Evolutionary conservation across 163 green algal genomes (phyloP).

Genomic region (Chlamydomonas reinhardtii): DNA sequence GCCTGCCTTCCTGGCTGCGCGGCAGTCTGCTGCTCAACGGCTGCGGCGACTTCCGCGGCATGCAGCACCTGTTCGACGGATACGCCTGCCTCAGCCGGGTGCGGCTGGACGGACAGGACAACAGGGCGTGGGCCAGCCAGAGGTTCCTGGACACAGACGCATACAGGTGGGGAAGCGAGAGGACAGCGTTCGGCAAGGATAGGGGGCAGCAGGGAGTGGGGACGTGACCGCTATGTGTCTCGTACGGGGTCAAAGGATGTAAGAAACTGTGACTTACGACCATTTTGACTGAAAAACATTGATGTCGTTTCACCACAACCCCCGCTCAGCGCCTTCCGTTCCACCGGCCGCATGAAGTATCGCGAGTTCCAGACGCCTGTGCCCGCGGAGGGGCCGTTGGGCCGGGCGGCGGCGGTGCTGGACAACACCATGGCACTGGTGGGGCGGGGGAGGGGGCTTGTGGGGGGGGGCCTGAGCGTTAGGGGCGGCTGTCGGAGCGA

Average conservation of each 20-base stretch:
- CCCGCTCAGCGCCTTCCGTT: slow-evolving; percentile 48
- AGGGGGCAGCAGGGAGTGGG: too few species aligned
- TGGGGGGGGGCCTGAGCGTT: not conserved
- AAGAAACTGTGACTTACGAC: too few species aligned
- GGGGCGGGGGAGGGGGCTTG: not conserved
- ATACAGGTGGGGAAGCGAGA: slow-evolving; percentile 51
- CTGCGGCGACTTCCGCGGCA: slow-evolving; percentile 44
- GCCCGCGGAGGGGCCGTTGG: not conserved
- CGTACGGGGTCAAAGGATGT: too few species aligned
- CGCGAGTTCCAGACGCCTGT: slow-evolving; percentile 55
- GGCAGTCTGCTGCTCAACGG: slow-evolving; percentile 66
- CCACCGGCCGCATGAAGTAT: slow-evolving; percentile 48
- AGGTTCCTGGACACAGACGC: slow-evolving; percentile 53
- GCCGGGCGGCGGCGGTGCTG: slow-evolving; percentile 28
- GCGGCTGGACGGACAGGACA: not conserved
- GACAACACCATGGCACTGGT: slow-evolving; percentile 45
- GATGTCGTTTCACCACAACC: too few species aligned
- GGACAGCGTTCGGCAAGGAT: too few species aligned
- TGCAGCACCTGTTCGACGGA: slow-evolving; percentile 39
- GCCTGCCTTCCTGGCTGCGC: slow-evolving; percentile 73
- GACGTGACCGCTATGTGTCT: too few species aligned
- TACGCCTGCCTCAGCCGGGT: slow-evolving; percentile 13
- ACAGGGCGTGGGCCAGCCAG: slow-evolving; percentile 29
- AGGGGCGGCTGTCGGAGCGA: too few species aligned
- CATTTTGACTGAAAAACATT: too few species aligned